Evolutionary conservation across 257 asterid species (phyloP).

Genomic region (Fraxinus anomala): DNA sequence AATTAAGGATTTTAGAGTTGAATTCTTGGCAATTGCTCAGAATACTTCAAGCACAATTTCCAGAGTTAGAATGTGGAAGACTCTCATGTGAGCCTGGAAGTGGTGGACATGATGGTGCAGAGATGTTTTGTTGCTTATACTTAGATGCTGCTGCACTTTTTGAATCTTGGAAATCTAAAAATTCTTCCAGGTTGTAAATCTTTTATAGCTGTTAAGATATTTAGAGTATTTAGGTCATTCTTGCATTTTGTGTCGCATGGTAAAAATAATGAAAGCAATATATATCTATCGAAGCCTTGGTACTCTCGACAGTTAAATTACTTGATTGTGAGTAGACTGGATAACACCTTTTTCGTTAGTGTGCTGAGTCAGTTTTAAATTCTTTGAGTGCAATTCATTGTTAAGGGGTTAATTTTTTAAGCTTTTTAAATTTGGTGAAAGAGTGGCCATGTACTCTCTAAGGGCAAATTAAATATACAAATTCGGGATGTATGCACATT

Average conservation of each 20-base stretch:
- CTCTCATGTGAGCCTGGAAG: slow-evolving; percentile 47
- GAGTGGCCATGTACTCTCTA: neutral
- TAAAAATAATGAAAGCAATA: neutral
- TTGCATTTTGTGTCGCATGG: neutral
- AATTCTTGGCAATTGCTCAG: slow-evolving; percentile 88
- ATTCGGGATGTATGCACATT: neutral
- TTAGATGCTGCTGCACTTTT: slow-evolving; percentile 60
- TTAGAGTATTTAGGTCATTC: neutral
- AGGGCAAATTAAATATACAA: neutral
- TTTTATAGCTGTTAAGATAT: neutral
- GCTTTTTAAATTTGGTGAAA: neutral
- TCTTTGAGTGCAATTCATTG: neutral
- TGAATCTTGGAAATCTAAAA: slow-evolving; percentile 54
- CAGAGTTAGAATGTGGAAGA: slow-evolving; percentile 48
- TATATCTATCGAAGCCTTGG: neutral
- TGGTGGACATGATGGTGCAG: slow-evolving; percentile 41
- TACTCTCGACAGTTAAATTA: neutral
- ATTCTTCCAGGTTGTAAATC: slow-evolving; percentile 45
- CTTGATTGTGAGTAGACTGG: neutral
- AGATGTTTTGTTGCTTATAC: slow-evolving; percentile 71
- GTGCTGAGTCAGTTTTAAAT: neutral
- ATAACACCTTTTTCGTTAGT: neutral
- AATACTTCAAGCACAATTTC: slow-evolving; percentile 65
- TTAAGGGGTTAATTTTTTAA: neutral
- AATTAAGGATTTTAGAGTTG: slow-evolving; percentile 66